Evolutionary conservation across 106 monocot genomes (phyloP), one percentile per base, ranked within the genome.

Genomic region (Dioscorea alata): DNA sequence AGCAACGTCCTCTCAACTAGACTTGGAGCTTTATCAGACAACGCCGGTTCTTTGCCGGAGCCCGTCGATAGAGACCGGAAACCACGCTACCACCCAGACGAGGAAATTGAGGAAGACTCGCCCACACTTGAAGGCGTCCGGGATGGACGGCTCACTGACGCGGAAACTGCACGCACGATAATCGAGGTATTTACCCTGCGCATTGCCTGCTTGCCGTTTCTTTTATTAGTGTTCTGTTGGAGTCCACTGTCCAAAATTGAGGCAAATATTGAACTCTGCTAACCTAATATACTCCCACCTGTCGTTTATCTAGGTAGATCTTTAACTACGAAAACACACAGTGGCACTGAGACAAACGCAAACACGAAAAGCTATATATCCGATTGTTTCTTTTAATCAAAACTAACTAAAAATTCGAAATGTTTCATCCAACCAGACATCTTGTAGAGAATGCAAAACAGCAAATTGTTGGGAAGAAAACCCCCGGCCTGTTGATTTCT

Each of bases 151-250:
- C 84, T 88, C 17, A 74, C 83, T 24, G 83, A 84, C 69, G 83
- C 87, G 9, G 80, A 88, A 64, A 81, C 59, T 8, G 78, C 87
- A 0, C 63, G 87, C 34, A 88, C 87, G 12, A 59, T 88, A 14
- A 68, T 84, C 58, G 84, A 88, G 84, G 87, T 5, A 42, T 42
- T 87, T 2, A 16, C 3, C 34, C 13, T 50, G 48, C 59, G 31
- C 42, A 13, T 35, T 25, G 15, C 10, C 17, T 48, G 1, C 49
- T 20, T 19, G 7, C 60, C 7, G 6, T 21, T 16, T 54, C 54
- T 16, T 54, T 54, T 18, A 54, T 5, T 19, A 54, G 1, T 18
- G 19, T 19, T 54, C 54, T 8, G 19, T 16, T 54, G 54, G 15
- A 19, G 5, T 54, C 1, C 19, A 16, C 13, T 18, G 7, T 54